Percentiles rank a stretch among this genome's conserved stretches.
phyloP scores from a whole-genome alignment of 192 early-diverging fungal genomes.

The Backusella psychrophila region DNA sequence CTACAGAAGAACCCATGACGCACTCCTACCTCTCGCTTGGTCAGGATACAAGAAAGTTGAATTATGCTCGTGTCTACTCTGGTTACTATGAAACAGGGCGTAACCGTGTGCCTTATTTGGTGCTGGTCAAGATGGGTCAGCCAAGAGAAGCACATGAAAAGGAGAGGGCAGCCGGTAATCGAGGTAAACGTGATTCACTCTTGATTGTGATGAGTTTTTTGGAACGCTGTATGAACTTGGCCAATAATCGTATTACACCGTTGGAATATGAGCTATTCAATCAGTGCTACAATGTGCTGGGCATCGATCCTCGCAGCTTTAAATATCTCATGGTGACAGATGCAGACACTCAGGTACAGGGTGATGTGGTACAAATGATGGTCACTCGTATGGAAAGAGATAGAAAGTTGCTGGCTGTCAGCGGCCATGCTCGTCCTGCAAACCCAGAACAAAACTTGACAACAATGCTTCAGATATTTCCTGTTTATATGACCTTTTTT shows the following conservation, averaged over 20 bases:
- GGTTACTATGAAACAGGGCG: slow-evolving; percentile 54
- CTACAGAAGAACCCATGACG: slow-evolving; percentile 43
- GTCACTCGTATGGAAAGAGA: slow-evolving; percentile 56
- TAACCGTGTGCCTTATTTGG: slow-evolving; percentile 56
- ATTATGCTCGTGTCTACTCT: slow-evolving; percentile 66
- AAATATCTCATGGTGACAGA: slow-evolving; percentile 66
- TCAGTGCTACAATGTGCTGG: slow-evolving; percentile 59
- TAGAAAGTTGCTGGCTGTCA: slow-evolving; percentile 55
- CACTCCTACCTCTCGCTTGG: slow-evolving; percentile 53
- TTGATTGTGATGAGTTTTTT: slow-evolving; percentile 82
- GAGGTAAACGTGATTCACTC: slow-evolving; percentile 89
- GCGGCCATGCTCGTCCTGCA: slow-evolving; percentile 63
- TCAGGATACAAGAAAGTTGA: slow-evolving; percentile 48
- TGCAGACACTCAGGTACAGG: slow-evolving; percentile 63
- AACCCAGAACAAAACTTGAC: slow-evolving; percentile 60
- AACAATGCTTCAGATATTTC: slow-evolving; percentile 67
- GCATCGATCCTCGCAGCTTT: slow-evolving; percentile 61
- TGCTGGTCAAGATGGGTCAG: slow-evolving; percentile 61
- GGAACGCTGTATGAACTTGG: slow-evolving; percentile 60
- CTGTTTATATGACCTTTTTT: slow-evolving; percentile 62
- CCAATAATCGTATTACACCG: slow-evolving; percentile 60
- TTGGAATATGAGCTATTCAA: slow-evolving; percentile 69
- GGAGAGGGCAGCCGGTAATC: slow-evolving; percentile 43
- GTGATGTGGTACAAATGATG: slow-evolving; percentile 50
- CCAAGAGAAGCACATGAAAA: slow-evolving; percentile 38